Conservation (phyloP, 2,329 filamentous ascomycete genomes). For the Lachnum nothofagi region DNA sequence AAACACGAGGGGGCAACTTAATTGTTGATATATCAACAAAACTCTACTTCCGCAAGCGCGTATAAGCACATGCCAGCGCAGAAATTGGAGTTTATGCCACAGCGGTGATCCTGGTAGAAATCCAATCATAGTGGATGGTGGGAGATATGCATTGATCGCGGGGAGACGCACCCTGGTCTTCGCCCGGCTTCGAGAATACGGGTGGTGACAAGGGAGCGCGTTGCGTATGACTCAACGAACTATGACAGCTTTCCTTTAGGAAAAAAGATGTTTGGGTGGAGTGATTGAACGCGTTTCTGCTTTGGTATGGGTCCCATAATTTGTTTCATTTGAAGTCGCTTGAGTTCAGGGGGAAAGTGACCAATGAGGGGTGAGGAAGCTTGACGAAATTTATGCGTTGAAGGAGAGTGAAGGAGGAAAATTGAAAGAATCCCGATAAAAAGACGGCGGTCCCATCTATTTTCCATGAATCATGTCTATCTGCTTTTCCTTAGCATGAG, state of each 20-base stretch:
- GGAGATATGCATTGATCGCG: slow-evolving; percentile 12
- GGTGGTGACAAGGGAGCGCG: slow-evolving; percentile 1
- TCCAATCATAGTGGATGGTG: slow-evolving; percentile 3
- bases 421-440: background rate
- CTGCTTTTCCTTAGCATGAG: no score
- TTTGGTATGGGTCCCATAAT: slow-evolving; percentile 1
- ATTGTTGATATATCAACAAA: no score
- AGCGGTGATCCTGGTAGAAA: background rate
- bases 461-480: no score
- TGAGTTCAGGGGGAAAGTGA: background rate
- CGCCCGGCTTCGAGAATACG: background rate
- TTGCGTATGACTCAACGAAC: slow-evolving; percentile 7
- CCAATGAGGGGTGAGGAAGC: slow-evolving; percentile 2
- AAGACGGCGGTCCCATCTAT: no score
- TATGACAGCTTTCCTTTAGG: slow-evolving; percentile 3
- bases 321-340: background rate
- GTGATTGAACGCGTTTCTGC: background rate
- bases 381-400: background rate
- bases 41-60: background rate
- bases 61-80: background rate
- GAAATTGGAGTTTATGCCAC: slow-evolving; percentile 9
- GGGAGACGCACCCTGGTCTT: slow-evolving; percentile 12
- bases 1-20: background rate
- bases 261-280: slow-evolving; percentile 3
- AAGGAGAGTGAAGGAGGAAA: background rate